Base-by-base conservation (phyloP, 2,329 filamentous ascomycete species). In the Fulvia fulva region DNA sequence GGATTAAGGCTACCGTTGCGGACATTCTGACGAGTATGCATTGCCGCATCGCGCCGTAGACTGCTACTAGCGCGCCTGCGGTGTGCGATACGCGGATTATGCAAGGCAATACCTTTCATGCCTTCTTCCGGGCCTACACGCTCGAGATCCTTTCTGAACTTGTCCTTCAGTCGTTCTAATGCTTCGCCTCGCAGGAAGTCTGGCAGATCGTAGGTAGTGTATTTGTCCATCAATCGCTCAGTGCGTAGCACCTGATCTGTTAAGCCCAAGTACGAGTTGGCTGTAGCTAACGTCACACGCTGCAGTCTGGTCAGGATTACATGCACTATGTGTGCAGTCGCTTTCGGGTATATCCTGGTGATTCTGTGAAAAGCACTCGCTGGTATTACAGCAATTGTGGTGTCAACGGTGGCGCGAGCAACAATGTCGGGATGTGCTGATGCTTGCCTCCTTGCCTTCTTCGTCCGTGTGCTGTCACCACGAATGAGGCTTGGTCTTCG, bases 381-480 rank as follows among this genome's bases (percentile, higher is more conserved):
- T 1, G 95, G 95, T 57, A 99, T 99, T 63, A 99, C 95, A 5
- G 94, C 94, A 74, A 99, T 97, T 0, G 95, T 99, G 0, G 94
- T 99, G 71, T 99, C 95, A 23, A 95, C 89, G 16, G 91, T 95
- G 5, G 94, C 94, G 64, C 94, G 84, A n/a, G 93, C 94, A 63
- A 99, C 91, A 62, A 99, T 94, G 70, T 99, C 94, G 11, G 94
- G 94, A 74, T 99, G 94, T 0, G 90, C 91, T 14, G 94, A 97
- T 63, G 87, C 88, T 11, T 84, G 66, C 60, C 72, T 78, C 64
- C 68, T 75, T 41, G 72, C 58, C 51, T 45, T 63, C 58, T 63
- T 65, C 59, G 34, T 44, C 34, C 53, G 55, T 16, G 51, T 55
- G 49, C 58, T 64, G 19, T 56, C 57, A 19, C 56, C 53, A 9